Evolutionary conservation across 345 rosid genomes (phyloP), one percentile per base, ranked within the genome.

Genomic region (Euphorbia lathyris): DNA sequence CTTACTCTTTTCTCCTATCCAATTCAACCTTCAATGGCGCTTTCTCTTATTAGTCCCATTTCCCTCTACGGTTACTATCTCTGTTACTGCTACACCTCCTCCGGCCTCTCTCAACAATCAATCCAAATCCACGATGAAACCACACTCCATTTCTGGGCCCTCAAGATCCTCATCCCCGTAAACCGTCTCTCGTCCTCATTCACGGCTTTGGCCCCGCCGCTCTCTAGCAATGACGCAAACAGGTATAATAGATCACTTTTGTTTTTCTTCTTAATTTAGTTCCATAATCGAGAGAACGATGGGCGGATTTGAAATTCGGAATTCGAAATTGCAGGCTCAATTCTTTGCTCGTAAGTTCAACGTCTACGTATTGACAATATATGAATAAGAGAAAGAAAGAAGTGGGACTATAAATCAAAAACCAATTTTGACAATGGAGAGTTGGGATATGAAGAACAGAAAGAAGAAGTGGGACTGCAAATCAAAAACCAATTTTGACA

Each of bases 131-230:
- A 80, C 72, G 10, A 76, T 0, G 79, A 84, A 17, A 93, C 97
- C 79, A 82, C 84, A 32, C 51, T 93, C 77, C 89, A 86, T 50
- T 82, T 87, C 71, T 93, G 98, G 98, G 89, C 0, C 95, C 98
- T 20, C 40, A 70, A 3, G 4, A 42, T 42, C 34, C 7, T 38
- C 61, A 40, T 26, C n/a, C 17, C 20, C 20, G 22, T 25, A 86
- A 84, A 67, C 86, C 90, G 0, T 71, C 81, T n/a, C 58, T 93
- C n/a, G 69, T 93, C 47, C 80, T 93, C 40, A 77, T 93, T 73
- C 98, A 93, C 42, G 98, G 97, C 56, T 93, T 93, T 66, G 98
- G 98, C 0, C 97, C 97, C 10, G 60, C 70, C 16, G 80, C 92
- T 17, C 70, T 88, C 62, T 91, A 92, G 93, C 93, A 89, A 72